Percentiles rank a stretch among this genome's conserved stretches.
Conservation (phyloP, 1,284 basidiomycete species). For the Malassezia psittaci region DNA sequence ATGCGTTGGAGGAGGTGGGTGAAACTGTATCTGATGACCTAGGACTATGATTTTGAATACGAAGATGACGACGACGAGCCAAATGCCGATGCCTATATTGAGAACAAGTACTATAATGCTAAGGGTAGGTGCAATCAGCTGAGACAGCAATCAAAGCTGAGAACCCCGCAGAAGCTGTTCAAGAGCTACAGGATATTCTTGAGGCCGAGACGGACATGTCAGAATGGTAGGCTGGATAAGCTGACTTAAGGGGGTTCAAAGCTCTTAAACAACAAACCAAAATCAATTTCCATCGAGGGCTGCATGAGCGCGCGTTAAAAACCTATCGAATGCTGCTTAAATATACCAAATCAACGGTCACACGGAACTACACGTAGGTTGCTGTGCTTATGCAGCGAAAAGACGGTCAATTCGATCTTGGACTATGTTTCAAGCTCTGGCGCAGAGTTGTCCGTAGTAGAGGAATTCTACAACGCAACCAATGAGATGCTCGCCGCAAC, state of each 20-base stretch:
- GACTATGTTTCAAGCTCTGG: constrained; percentile 78
- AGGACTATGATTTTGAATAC: constrained; percentile 93
- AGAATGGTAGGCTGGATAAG: constrained; percentile 54
- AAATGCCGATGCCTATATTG: constrained; percentile 78
- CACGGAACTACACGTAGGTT: constrained; percentile 32
- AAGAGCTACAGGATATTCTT: constrained; percentile 75
- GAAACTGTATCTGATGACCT: not conserved
- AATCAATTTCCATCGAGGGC: constrained; percentile 67
- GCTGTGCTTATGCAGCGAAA: constrained; percentile 54
- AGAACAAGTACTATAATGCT: constrained; percentile 97
- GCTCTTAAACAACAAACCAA: constrained; percentile 96
- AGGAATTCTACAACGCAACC: constrained; percentile 89
- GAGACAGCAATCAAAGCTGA: constrained; percentile 76
- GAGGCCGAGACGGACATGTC: constrained; percentile 79
- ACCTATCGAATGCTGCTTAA: constrained; percentile 75
- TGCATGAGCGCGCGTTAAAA: constrained; percentile 71
- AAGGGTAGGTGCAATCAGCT: constrained; percentile 59
- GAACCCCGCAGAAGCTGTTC: constrained; percentile 74
- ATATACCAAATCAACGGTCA: constrained; percentile 57
- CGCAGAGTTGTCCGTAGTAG: constrained; percentile 75
- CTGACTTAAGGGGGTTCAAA: constrained; percentile 75
- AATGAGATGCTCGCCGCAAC: constrained; percentile 78
- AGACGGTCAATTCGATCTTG: constrained; percentile 94
- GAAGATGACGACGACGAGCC: constrained; percentile 57
- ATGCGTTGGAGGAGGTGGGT: constrained; percentile 37